Evolutionary conservation across 306 rosid genomes (phyloP), one percentile per base, ranked within the genome.

Genomic region (Medicago ruthenica): DNA sequence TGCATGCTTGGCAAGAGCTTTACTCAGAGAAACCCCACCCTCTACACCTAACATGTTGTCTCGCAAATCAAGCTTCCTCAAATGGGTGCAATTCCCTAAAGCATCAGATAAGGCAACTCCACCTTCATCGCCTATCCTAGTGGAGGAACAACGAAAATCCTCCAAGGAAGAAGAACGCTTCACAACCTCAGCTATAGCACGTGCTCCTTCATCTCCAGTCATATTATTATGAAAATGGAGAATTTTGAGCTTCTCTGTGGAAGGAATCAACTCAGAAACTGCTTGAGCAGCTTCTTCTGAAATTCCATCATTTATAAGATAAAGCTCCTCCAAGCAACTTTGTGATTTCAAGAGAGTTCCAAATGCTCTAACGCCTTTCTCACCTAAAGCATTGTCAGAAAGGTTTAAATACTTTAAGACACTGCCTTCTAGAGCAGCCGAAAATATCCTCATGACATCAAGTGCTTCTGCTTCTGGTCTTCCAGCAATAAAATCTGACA

Each of bases 31-130:
- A 62, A 90, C 17, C 70, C 96, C 99, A 72, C 89, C 91, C 54
- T 90, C 96, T 34, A 86, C 84, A 4, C 96, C 99, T 79, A 96
- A 88, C 92, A 90, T 96, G 89, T 96, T 96, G 84, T 96, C 99
- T 60, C 89, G 82, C 64, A 96, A 82, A 75, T 96, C 98, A 39
- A 96, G 92, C 93, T 89, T 90, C 89, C 79, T 83, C 84, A 96
- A 58, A 78, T 66, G 75, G 73, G 85, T 44, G 71, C 92, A 90
- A 51, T 75, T 83, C 48, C 68, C 87, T 4, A 96, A 87, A 67
- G 99, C 89, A 22, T 82, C 73, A 41, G 81, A 87, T 74, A 96
- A 84, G 82, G 97, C 92, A 76, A 90, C 88, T 63, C 99, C 99
- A 40, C 99, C 98, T 16, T 89, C 93, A 22, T 85, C 4, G 59